Evolutionary conservation across 768 basidiomycete species (phyloP), one percentile per base, ranked within the genome.

Genomic region (Dacryopinax primogenitus): DNA sequence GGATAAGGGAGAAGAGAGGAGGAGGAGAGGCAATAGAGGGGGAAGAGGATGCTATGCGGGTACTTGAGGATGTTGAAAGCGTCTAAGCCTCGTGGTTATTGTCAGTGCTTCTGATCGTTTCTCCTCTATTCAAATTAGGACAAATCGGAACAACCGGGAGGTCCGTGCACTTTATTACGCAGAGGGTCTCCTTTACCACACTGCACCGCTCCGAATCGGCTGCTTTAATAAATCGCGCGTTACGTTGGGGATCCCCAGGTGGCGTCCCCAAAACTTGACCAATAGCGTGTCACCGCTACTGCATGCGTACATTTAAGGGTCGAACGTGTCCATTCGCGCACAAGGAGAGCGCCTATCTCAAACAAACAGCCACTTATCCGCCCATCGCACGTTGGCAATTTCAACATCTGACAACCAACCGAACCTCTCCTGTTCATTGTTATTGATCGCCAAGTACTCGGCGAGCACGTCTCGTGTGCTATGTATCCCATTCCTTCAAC

Each of bases 341-440:
- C 51, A 30, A 58, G 18, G 26, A 23, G 51, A 58, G 51, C 51
- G 51, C 51, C 51, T 30, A 30, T 58, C 51, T 9, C 26, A 58
- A 58, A 11, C 4, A 6, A 6, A 13, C 15, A 4, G 13, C 9
- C 51, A 58, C 23, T 15, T 58, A 58, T 28, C 23, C 51, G 51
- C 51, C 51, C 51, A 32, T 58, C 45, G 51, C 51, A 58, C 51
- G 51, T 58, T 11, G n/a, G n/a, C n/a, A n/a, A n/a, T n/a, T n/a
- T n/a, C n/a, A n/a, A n/a, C n/a, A n/a, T n/a, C n/a, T n/a, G n/a
- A n/a, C n/a, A n/a, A n/a, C n/a, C 37, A 39, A n/a, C 11, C n/a
- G 12, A 39, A 39, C 37, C 11, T 39, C 37, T 39, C 37, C 37
- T 39, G 12, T n/a, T 39, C 37, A 11, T 39, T n/a, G 37, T 39